Base-by-base conservation (phyloP, 345 rosid species). In the Toxicodendron radicans region DNA sequence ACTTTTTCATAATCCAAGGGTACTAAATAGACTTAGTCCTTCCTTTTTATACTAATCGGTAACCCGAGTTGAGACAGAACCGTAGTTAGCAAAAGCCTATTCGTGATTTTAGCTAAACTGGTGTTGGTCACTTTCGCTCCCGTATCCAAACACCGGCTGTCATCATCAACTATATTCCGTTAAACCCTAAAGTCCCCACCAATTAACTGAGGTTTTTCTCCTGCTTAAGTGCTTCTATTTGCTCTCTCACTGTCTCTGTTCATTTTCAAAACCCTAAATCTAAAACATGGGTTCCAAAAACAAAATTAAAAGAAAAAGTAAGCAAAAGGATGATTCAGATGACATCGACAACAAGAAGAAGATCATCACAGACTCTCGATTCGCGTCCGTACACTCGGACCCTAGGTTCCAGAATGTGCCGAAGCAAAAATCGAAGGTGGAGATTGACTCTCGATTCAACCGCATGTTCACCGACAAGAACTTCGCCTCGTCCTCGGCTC, bases 381-480 rank as follows among this genome's bases (percentile, higher is more conserved):
- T 93, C 73, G 79, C 91, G 13, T 78, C 84, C 45, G 83, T 86
- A 32, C 94, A 89, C 79, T 82, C 87, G 12, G 99, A 91, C 79
- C 99, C 98, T 49, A 80, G 95, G 76, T 95, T 95, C 78, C 96
- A 88, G 86, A 91, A 75, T n/a, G 82, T 83, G 20, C 89, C 91
- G 5, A 86, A 78, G 84, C 90, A 84, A 51, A 85, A 89, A 16
- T 57, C 88, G 1, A 95, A 91, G 81, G 93, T 93, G 3, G 56
- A 81, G 7, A 88, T 95, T 45, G 99, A 95, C 72, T 84, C 91
- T 60, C 90, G 99, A 12, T 95, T 95, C 82, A 30, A 77, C 53
- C 73, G 83, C 20, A 79, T 85, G 66, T 82, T 93, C 78, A 82
- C 86, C 13, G 92, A 90, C 75, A 90, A 88, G 78, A 75, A 73